Base-by-base conservation (phyloP, 805 yeast genomes). In the Komagataella kurtzmanii region DNA sequence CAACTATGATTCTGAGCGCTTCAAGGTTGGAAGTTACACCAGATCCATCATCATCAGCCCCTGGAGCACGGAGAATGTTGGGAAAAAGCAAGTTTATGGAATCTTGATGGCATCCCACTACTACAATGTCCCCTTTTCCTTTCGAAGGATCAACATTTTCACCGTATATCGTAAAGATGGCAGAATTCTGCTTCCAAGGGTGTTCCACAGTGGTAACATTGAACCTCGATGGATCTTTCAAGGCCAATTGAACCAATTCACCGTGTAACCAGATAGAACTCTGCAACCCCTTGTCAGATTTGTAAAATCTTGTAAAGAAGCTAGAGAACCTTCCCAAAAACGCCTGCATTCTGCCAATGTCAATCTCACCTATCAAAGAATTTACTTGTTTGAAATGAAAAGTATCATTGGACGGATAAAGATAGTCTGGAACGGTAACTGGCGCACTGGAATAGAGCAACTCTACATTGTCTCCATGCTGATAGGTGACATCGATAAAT, bases 1-100 rank as follows among this genome's bases (percentile, higher is more conserved):
- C 70, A 6, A 76, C 65, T 24, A 88, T 67, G 14, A 85, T 66
- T 56, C 93, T 74, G 58, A 89, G 74, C 1, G 89, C 80, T 64
- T 89, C 95, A 51, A 89, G 65, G 36, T 79, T 76, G 2, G 95
- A 83, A 3, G 84, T 81, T 3, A 90, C 83, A 7, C 97, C 98
- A 3, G 90, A 80, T 2, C 96, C 95, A 65, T 90, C 86, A 62
- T 91, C 98, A 63, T 91, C 98, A 3, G 96, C 97, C 2, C 98
- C 98, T 1, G 97, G 97, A 0, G 96, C 88, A 21, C 79, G 73
- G 56, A 85, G 61, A 17, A 80, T 55, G 47, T 73, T 73, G 7
- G 96, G 97, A 52, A 86, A 73, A 46, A 86, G 57, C 52, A 87
- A 70, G 62, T 88, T 88, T 56, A 83, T 75, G 2, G 95, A 84